Evolutionary conservation across 495 filamentous ascomycete genomes (phyloP).

Genomic region (Pseudomonodictys pantanalensis): DNA sequence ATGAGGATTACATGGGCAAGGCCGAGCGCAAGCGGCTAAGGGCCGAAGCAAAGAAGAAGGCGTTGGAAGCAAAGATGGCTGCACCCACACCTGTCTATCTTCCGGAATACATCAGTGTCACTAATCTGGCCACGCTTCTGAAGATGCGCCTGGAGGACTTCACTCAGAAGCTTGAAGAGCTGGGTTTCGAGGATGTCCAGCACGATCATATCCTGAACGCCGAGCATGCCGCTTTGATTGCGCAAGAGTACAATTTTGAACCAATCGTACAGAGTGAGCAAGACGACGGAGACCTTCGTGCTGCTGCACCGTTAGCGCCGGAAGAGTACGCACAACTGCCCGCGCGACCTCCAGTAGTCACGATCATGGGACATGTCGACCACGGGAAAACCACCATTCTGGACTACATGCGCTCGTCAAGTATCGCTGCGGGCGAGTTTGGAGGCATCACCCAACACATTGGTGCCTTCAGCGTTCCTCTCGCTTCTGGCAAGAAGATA

Average conservation of each 20-base stretch:
- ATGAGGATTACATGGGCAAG: constrained; percentile 8
- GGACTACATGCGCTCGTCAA: constrained; percentile 90
- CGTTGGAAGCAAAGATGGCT: constrained; percentile 34
- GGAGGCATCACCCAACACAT: constrained; percentile 99
- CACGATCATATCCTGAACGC: constrained; percentile 81
- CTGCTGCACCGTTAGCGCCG: constrained; percentile 54
- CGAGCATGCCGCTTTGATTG: constrained; percentile 87
- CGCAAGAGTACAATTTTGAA: constrained; percentile 89
- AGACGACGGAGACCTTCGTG: constrained; percentile 63
- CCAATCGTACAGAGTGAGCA: constrained; percentile 71
- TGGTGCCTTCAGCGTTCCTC: constrained; percentile 90
- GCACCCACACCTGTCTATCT: constrained; percentile 66
- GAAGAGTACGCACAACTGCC: constrained; percentile 72
- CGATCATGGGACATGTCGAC: constrained; percentile 99
- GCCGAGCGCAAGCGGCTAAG: constrained; percentile 45
- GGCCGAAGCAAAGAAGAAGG: constrained; percentile 49
- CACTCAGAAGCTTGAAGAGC: constrained; percentile 64
- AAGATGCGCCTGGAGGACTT: constrained; percentile 71
- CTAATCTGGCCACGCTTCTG: constrained; percentile 76
- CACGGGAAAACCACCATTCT: constrained; percentile 97
- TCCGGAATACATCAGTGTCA: constrained; percentile 86
- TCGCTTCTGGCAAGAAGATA: constrained; percentile 81
- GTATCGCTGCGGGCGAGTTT: constrained; percentile 83
- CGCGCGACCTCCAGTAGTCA: constrained; percentile 84
- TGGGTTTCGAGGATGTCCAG: constrained; percentile 81